Evolutionary conservation across 768 basidiomycete genomes (phyloP).

Genomic region (Kwoniella dendrophila): DNA sequence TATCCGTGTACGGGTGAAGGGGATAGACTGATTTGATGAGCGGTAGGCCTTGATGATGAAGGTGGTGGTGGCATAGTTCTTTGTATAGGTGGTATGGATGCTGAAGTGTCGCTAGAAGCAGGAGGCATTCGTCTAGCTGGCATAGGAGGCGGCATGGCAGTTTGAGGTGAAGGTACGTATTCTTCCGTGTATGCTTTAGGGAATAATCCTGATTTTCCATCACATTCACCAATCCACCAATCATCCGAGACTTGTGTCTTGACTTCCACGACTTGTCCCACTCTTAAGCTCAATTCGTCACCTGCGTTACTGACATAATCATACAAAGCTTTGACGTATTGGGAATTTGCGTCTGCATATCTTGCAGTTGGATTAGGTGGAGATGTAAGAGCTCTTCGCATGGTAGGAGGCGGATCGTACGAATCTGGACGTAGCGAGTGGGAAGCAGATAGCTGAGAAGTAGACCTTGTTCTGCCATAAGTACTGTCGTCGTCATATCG

Average conservation of each 20-base stretch:
- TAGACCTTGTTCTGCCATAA: slow-evolving; percentile 28
- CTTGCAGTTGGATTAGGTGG: slow-evolving; percentile 16
- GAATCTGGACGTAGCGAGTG: slow-evolving; percentile 12
- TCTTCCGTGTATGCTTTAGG: slow-evolving; percentile 73
- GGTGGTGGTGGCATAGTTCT: slow-evolving; percentile 48
- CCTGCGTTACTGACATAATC: slow-evolving; percentile 69
- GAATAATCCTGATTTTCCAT: slow-evolving; percentile 75
- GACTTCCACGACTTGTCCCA: slow-evolving; percentile 74
- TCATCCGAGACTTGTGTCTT: slow-evolving; percentile 79
- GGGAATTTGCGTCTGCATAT: slow-evolving; percentile 17
- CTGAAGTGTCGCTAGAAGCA: slow-evolving; percentile 19
- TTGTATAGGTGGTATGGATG: slow-evolving; percentile 32
- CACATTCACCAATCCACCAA: slow-evolving; percentile 84
- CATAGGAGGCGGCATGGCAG: slow-evolving; percentile 35
- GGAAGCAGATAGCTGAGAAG: slow-evolving; percentile 19
- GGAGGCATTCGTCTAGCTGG: slow-evolving; percentile 33
- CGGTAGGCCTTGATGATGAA: slow-evolving; percentile 27
- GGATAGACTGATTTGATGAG: slow-evolving; percentile 15
- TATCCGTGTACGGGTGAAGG: slow-evolving; percentile 22
- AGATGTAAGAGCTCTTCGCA: slow-evolving; percentile 35
- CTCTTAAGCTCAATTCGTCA: slow-evolving; percentile 76
- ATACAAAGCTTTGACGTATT: slow-evolving; percentile 67
- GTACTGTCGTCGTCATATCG: too few relatives aligned
- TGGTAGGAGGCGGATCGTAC: slow-evolving; percentile 27
- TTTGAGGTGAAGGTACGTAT: slow-evolving; percentile 46